Evolutionary conservation across 2,329 filamentous ascomycete species (phyloP), one percentile per base, ranked within the genome.

Genomic region (Thyridium curvatum): DNA sequence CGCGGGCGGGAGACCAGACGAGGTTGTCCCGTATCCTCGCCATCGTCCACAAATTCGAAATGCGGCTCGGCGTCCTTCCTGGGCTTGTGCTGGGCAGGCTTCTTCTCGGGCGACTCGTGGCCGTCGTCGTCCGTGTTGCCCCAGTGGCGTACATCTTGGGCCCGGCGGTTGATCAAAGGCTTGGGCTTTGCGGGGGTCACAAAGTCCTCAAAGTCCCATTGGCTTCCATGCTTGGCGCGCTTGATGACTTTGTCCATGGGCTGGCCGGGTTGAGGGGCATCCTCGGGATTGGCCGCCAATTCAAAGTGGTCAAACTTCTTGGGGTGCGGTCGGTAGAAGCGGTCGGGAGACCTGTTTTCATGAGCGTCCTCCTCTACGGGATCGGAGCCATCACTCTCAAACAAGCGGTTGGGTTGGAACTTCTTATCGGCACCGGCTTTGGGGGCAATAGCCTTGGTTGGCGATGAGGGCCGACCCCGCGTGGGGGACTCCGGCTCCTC

Each of bases 171-270:
- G 39, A 69, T 65, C 4, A 74, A n/a, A n/a, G n/a, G 71, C 35
- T 77, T 69, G 18, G 64, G 49, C 70, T 94, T 95, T 47, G 83
- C 75, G 0, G 91, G 91, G 1, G 90, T 95, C 13, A 69, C 68
- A 52, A 94, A 94, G 62, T 95, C 89, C 44, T 87, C 79, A 60
- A 97, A 97, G 35, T 80, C 79, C 89, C 91, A 96, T 45, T 86
- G 82, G 46, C 80, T 80, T 42, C 72, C 68, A 56, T 87, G 82
- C 65, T 84, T 86, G 39, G 71, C 69, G 6, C 21, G 21, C 54
- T 72, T 74, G 44, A 64, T 59, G 17, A 58, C 57, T 38, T 71
- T 60, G 15, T 70, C 58, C 16, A 62, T 54, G 4, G 61, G 49
- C 8, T 62, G 50, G 37, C 59, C 64, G n/a, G 65, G 55, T 46